Base-by-base conservation (phyloP, 805 yeast genomes). In the Candida insectorum region DNA sequence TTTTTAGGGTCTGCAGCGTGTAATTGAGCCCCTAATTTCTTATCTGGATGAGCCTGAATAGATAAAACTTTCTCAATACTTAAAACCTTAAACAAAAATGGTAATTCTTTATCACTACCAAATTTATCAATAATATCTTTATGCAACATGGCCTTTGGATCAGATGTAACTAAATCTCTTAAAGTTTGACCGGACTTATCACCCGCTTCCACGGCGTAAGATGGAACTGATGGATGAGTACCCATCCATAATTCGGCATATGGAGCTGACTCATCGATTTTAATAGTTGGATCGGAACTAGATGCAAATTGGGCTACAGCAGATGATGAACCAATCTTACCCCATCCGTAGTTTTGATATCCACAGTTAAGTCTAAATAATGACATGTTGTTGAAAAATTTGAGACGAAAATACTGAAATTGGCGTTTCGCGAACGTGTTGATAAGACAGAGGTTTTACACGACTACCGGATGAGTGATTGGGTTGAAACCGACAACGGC, bases 231-330 rank as follows among this genome's bases (percentile, higher is more conserved):
- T 33, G 95, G 91, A 57, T 93, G 98, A 16, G 97, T 88, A 24
- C 98, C 98, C 98, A 93, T 93, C 98, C 98, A 93, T 47, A 93
- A 70, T 60, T 93, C 98, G 12, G 98, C 98, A 54, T 93, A 93
- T 8, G 98, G 97, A 52, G 79, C 77, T 24, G 69, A 33, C 49
- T 82, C 89, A 45, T 84, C 86, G 35, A 88, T 73, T 13, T 52
- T 53, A 34, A 85, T 67, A 9, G 47, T 27, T 2, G 85, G 74
- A 59, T 84, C 80, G 27, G 94, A 78, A 31, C 70, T 67, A 24
- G 80, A 70, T 27, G 95, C 94, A 56, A 79, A 91, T 55, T 73
- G 81, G 4, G 98, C 98, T 32, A 89, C 98, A 6, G 95, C 83
- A 13, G 96, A 85, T 5, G 76, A 47, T 5, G 79, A 69, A 28